Evolutionary conservation across 176 grass and related monocot species (phyloP).

Genomic region (Secale cereale): DNA sequence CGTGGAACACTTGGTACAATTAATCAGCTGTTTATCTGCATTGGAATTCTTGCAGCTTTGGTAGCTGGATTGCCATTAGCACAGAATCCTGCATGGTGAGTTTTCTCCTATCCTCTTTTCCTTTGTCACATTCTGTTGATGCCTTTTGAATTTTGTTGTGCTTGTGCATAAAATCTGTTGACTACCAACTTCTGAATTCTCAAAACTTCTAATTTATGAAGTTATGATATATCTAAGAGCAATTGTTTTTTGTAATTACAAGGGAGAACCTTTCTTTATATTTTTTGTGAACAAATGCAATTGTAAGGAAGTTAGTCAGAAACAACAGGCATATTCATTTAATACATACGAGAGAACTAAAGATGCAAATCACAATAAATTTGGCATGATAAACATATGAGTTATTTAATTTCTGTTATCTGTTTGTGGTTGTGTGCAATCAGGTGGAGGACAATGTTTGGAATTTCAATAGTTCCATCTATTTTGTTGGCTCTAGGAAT

Average conservation of each 20-base stretch:
- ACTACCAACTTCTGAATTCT: conserved; percentile 5
- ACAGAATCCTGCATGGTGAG: conserved; percentile 81
- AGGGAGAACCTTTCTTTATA: neutral
- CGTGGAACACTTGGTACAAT: conserved; percentile 95
- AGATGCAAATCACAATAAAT: neutral
- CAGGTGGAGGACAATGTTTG: conserved; percentile 99
- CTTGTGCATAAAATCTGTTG: neutral
- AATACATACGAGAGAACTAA: neutral
- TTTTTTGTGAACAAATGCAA: neutral
- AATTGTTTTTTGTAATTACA: neutral
- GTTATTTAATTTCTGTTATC: conserved; percentile 11
- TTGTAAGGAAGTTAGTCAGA: neutral
- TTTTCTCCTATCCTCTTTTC: conserved; percentile 29
- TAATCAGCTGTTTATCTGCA: conserved; percentile 98
- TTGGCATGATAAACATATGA: neutral
- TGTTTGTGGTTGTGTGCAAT: conserved; percentile 19
- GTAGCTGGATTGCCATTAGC: conserved; percentile 91
- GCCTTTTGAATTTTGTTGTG: neutral
- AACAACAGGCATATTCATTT: neutral
- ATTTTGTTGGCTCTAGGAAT: conserved; percentile 88
- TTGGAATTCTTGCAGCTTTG: conserved; percentile 94
- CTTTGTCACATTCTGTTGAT: neutral
- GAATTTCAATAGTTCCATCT: conserved; percentile 73
- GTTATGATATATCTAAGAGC: neutral
- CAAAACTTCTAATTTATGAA: neutral